Percentiles rank a stretch among this genome's conserved stretches.
Conservation (phyloP, 495 filamentous ascomycete species). For the Podospora pseudocomata region DNA sequence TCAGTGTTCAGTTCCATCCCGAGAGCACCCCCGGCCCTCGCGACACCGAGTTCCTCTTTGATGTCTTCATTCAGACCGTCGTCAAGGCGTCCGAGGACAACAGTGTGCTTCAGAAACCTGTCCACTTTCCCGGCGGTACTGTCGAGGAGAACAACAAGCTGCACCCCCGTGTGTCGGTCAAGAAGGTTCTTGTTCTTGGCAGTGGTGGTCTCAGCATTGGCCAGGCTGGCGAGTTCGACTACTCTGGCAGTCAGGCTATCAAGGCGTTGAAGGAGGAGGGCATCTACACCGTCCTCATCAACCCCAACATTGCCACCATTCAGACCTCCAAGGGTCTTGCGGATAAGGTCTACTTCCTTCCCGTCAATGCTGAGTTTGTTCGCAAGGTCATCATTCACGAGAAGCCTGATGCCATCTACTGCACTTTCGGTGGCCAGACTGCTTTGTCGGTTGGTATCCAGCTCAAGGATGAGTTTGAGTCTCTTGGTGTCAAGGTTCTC, state of each 20-base stretch:
- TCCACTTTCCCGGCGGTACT: constrained; percentile 81
- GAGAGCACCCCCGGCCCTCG: constrained; percentile 93
- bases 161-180: constrained; percentile 74
- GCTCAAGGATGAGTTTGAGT: constrained; percentile 91
- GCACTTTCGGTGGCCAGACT: constrained; percentile 95
- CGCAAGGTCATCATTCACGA: constrained; percentile 93
- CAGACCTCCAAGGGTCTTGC: constrained; percentile 97
- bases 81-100: constrained; percentile 57
- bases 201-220: constrained; percentile 94
- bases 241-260: constrained; percentile 92
- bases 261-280: constrained; percentile 96
- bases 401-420: constrained; percentile 90
- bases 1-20: constrained; percentile 98
- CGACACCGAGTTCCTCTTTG: constrained; percentile 96
- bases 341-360: constrained; percentile 97
- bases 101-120: constrained; percentile 61
- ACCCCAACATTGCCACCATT: constrained; percentile 98
- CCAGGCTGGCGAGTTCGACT: constrained; percentile 96
- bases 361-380: constrained; percentile 95
- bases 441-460: constrained; percentile 93
- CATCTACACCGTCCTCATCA: constrained; percentile 91
- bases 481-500: constrained; percentile 84
- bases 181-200: constrained; percentile 92
- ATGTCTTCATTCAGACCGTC: constrained; percentile 89
- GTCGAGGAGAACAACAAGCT: constrained; percentile 69